A percentile compares a stretch with the other conserved stretches of the same genome.
These are phyloP conservation scores for Tephrocybe rancida DNA, from an alignment of 768 basidiomycete species.

Conservation along the genomic window DNA sequence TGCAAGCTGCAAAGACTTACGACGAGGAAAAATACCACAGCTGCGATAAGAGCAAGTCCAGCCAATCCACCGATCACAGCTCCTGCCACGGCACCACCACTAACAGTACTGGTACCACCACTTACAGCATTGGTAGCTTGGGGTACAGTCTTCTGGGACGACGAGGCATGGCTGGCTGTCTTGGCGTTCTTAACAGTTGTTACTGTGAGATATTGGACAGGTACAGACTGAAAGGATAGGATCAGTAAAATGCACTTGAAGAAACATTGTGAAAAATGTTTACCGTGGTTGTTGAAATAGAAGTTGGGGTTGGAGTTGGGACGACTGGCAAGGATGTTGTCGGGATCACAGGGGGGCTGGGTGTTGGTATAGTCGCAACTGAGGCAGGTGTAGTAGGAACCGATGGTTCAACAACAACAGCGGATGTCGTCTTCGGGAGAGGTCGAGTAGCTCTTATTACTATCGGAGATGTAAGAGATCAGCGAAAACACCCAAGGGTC, in stretches of 20 bases:
- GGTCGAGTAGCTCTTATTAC: too few species aligned
- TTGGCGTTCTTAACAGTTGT: neutral
- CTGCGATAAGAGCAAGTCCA: constrained; percentile 20
- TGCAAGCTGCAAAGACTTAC: constrained; percentile 12
- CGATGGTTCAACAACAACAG: neutral
- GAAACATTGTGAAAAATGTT: neutral
- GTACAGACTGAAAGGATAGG: neutral
- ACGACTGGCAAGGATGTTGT: neutral
- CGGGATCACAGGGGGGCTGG: neutral
- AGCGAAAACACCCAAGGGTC: too few species aligned
- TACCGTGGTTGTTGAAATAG: neutral
- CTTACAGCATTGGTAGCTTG: constrained; percentile 12
- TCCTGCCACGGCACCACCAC: constrained; percentile 27
- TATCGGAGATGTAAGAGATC: too few species aligned
- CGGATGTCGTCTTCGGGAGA: too few species aligned
- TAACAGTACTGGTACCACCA: constrained; percentile 19
- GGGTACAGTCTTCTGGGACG: constrained; percentile 1
- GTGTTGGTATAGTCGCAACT: neutral
- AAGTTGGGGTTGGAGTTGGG: neutral
- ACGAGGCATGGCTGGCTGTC: neutral
- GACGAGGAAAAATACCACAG: constrained; percentile 27
- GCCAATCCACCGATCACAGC: constrained; percentile 24
- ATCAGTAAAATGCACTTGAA: neutral
- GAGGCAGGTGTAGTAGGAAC: neutral
- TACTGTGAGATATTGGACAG: neutral